phyloP scores from a whole-genome alignment of 2,329 filamentous ascomycete genomes.

The Calonectria fujianensis region DNA sequence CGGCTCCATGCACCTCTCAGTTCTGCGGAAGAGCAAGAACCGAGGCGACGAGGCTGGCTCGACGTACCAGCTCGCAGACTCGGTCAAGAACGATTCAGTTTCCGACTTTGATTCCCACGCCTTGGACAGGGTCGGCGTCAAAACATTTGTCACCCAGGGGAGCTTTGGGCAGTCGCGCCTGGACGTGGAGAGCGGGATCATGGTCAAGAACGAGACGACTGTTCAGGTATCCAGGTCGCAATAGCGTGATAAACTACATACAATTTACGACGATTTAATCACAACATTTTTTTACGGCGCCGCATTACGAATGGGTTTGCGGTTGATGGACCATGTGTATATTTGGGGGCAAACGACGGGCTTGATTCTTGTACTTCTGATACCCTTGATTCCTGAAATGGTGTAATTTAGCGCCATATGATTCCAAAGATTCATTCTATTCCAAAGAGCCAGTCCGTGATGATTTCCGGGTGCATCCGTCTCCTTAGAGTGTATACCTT shows the following conservation, averaged over 20 bases:
- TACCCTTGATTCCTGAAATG: neutral
- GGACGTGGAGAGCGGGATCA: conserved; percentile 42
- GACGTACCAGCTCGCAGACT: conserved; percentile 49
- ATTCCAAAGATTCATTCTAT: neutral
- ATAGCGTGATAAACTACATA: neutral
- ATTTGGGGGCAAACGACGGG: neutral
- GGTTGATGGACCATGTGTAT: neutral
- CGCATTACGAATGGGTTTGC: neutral
- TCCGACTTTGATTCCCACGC: conserved; percentile 51
- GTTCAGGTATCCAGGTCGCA: neutral
- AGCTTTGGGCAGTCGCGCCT: conserved; percentile 4
- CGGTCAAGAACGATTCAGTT: conserved; percentile 11
- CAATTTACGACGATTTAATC: neutral
- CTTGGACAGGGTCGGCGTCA: conserved; percentile 44
- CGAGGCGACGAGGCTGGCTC: conserved; percentile 49
- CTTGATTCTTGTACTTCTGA: conserved; percentile 3
- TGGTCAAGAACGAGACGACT: conserved; percentile 52
- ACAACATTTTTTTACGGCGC: neutral
- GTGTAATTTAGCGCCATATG: no score
- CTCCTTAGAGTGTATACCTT: no score
- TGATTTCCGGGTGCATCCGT: neutral
- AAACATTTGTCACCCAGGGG: conserved; percentile 42
- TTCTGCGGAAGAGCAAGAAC: conserved; percentile 41
- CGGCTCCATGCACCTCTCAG: conserved; percentile 48
- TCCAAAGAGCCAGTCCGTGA: neutral